phyloP scores from a whole-genome alignment of 768 basidiomycete species.

The Kwoniella mangroviensis region DNA sequence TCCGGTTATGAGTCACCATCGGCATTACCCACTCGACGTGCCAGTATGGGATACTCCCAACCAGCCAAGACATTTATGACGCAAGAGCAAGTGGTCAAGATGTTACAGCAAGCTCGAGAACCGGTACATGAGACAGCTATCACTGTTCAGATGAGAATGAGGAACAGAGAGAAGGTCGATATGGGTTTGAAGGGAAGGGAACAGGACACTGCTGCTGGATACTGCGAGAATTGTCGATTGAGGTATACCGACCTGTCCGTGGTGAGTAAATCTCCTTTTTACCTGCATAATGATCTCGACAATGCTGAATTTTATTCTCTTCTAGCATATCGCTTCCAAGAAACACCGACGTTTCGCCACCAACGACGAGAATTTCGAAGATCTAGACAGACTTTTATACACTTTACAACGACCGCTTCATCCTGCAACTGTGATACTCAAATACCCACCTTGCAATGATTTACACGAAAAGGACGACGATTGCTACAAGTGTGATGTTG shows the following conservation, averaged over 20 bases:
- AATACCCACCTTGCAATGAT: constrained; percentile 30
- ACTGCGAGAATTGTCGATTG: constrained; percentile 92
- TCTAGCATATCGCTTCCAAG: constrained; percentile 72
- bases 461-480: constrained; percentile 20
- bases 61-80: constrained; percentile 38
- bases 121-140: constrained; percentile 27
- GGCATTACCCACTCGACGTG: constrained; percentile 2
- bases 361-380: constrained; percentile 74
- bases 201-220: constrained; percentile 73
- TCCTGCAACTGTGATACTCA: constrained; percentile 7
- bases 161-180: constrained; percentile 48
- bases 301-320: not conserved
- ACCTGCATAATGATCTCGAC: constrained; percentile 8
- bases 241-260: constrained; percentile 86
- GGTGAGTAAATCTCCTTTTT: constrained; percentile 62
- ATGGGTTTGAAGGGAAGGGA: constrained; percentile 37
- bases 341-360: constrained; percentile 82
- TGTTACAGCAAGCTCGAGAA: constrained; percentile 42
- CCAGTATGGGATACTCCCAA: constrained; percentile 15
- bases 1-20: constrained; percentile 3
- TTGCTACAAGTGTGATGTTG: constrained; percentile 18
- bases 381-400: constrained; percentile 73
- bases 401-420: constrained; percentile 40
- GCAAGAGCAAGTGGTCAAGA: constrained; percentile 46
- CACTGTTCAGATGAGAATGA: constrained; percentile 35